A percentile compares a stretch with the other conserved stretches of the same genome.
Evolutionary conservation across 148 eudicot species (phyloP).

Genomic region (Vaccinium vitisidaea): DNA sequence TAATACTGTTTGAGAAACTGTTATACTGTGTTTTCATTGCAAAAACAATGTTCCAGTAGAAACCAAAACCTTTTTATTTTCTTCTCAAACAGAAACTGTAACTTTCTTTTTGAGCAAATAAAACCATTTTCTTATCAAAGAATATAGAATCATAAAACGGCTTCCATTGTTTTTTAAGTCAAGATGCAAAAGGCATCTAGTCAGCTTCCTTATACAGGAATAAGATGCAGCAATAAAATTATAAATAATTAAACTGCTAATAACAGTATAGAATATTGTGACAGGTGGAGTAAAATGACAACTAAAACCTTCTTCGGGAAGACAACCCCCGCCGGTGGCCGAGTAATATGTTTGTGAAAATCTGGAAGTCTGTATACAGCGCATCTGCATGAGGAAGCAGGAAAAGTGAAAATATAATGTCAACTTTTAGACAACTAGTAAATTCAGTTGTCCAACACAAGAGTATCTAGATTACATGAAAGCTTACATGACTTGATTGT

Average conservation of each 20-base stretch:
- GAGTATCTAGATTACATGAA: background rate
- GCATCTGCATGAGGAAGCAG: slow-evolving; percentile 47
- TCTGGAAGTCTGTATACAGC: slow-evolving; percentile 90
- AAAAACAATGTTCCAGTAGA: background rate
- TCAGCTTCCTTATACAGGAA: background rate
- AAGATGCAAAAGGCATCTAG: background rate
- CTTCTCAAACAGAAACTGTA: background rate
- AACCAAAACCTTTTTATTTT: background rate
- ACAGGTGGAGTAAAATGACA: background rate
- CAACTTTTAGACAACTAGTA: background rate
- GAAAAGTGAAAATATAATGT: background rate
- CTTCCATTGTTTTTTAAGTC: background rate
- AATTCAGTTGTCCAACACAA: background rate
- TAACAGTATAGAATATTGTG: background rate
- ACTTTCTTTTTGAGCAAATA: background rate
- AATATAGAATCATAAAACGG: background rate
- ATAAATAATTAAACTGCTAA: background rate
- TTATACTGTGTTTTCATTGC: background rate
- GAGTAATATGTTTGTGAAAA: slow-evolving; percentile 70
- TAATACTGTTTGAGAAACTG: background rate
- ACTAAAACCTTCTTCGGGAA: slow-evolving; percentile 63
- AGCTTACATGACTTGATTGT: slow-evolving; percentile 90
- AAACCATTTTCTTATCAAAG: too few species aligned
- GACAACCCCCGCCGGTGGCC: slow-evolving; percentile 68
- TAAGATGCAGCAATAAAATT: background rate